These are phyloP conservation scores for Ceratocystis harringtonii DNA, from an alignment of 2,329 filamentous ascomycete genomes.

Conservation along the genomic window DNA sequence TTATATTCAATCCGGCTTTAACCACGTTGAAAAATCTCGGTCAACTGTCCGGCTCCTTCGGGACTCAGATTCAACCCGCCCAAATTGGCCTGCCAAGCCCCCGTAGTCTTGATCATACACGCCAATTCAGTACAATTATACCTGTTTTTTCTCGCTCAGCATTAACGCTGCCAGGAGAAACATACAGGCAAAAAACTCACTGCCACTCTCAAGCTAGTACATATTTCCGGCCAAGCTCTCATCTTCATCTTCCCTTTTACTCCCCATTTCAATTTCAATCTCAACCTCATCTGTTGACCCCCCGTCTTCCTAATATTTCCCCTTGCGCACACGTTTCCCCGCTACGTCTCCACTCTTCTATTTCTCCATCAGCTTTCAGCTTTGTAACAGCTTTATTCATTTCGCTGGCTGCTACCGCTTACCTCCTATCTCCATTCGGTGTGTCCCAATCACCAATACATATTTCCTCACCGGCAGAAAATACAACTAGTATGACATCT, in stretches of 20 bases:
- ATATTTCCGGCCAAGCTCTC: neutral
- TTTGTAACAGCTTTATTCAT: neutral
- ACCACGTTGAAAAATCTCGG: neutral
- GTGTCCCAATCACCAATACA: neutral
- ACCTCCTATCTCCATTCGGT: neutral
- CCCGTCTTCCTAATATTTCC: neutral
- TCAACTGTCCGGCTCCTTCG: slow-evolving; percentile 1
- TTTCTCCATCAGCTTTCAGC: slow-evolving; percentile 1
- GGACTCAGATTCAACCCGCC: neutral
- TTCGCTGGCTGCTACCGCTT: neutral
- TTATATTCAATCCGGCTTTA: neutral
- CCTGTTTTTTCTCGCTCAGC: neutral
- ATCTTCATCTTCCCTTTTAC: neutral
- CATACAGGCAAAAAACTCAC: neutral
- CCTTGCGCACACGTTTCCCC: neutral
- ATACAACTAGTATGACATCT: slow-evolving; percentile 17
- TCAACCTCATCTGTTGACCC: too few relatives aligned
- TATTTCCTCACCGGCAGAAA: neutral
- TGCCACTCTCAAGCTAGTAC: neutral
- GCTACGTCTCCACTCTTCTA: slow-evolving; percentile 13
- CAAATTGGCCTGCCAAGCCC: neutral
- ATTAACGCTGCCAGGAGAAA: neutral
- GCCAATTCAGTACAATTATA: neutral
- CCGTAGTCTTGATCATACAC: neutral
- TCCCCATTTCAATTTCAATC: neutral